A percentile compares a stretch with the other conserved stretches of the same genome.
Evolutionary conservation across 805 yeast species (phyloP).

Genomic region (Ogataea trehalophila): DNA sequence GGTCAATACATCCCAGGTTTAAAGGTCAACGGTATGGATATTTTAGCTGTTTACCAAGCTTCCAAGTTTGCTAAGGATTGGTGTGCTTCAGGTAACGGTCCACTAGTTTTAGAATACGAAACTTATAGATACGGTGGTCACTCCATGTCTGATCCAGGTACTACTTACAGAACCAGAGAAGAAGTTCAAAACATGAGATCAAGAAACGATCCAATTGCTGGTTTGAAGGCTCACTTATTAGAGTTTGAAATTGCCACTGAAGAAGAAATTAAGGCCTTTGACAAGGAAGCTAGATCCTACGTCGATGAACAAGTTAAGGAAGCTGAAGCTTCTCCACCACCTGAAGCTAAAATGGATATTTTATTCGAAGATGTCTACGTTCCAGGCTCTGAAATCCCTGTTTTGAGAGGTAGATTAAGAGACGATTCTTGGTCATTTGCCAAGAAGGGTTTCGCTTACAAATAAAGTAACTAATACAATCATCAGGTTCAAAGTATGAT

Average conservation of each 20-base stretch:
- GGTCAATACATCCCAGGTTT: constrained; percentile 99
- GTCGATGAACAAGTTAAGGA: constrained; percentile 92
- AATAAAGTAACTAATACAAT: constrained; percentile 15
- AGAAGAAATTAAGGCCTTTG: constrained; percentile 90
- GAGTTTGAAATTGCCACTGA: constrained; percentile 86
- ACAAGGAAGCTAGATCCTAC: constrained; percentile 92
- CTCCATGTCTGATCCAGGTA: constrained; percentile 99
- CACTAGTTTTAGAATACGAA: constrained; percentile 92
- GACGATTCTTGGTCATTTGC: constrained; percentile 78
- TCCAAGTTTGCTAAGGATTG: constrained; percentile 96
- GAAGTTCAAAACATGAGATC: constrained; percentile 99
- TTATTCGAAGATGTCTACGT: constrained; percentile 95
- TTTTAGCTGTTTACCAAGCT: constrained; percentile 90
- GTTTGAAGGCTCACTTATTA: constrained; percentile 80
- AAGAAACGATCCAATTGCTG: constrained; percentile 95
- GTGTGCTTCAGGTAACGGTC: constrained; percentile 91
- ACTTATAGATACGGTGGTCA: constrained; percentile 99
- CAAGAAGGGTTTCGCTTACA: constrained; percentile 36
- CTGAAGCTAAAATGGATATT: constrained; percentile 92
- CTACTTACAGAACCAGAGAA: constrained; percentile 99
- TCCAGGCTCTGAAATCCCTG: constrained; percentile 89
- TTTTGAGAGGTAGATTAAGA: constrained; percentile 93
- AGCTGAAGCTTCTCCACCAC: constrained; percentile 92
- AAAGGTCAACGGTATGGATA: constrained; percentile 98
- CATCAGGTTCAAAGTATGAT: too few species aligned